Evolutionary conservation across 805 yeast species (phyloP), one percentile per base, ranked within the genome.

Genomic region (Clavispora fructus): DNA sequence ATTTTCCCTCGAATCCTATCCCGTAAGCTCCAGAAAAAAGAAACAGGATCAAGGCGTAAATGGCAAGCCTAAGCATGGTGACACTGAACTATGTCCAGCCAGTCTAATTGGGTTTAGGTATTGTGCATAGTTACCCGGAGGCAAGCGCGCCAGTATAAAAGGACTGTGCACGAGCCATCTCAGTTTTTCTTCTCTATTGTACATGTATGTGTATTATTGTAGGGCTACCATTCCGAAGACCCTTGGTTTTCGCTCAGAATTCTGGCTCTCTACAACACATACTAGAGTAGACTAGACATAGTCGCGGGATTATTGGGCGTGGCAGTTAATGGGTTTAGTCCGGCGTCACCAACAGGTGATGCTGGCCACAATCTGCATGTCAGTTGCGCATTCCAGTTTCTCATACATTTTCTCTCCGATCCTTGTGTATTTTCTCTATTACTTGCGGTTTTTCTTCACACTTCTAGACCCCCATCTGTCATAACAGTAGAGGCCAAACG

Each of bases 391-490:
- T 69, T 69, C 73, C 68, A 69, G 73, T 71, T 49, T 55, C 67
- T 72, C 73, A 64, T 60, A 67, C 71, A 67, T 23, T 33, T 33
- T 16, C 9, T 42, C 42, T 50, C 42, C 16, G 28, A 27, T 39
- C 7, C 12, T 25, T 26, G 31, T 16, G 13, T 14, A 39, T 14
- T 26, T 14, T 13, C 29, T 17, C 6, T 14, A 7, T 37, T 41
- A 41, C 11, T 14, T n/a, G 13, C 45, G 35, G 39, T 47, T 42
- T 16, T 50, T 50, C 44, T 52, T 58, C 25, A 59, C 41, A 33
- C 61, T 51, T 40, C 61, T 53, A 32, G 68, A 62, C n/a, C 74
- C 74, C 89, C 89, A 81, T 57, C 77, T 72, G 58, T 83, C 87
- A 59, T 83, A 83, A 44, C 80, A 63, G 56, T 78, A 83, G 35